Conservation (phyloP, 2,329 filamentous ascomycete species). For the Xylaria sp. region DNA sequence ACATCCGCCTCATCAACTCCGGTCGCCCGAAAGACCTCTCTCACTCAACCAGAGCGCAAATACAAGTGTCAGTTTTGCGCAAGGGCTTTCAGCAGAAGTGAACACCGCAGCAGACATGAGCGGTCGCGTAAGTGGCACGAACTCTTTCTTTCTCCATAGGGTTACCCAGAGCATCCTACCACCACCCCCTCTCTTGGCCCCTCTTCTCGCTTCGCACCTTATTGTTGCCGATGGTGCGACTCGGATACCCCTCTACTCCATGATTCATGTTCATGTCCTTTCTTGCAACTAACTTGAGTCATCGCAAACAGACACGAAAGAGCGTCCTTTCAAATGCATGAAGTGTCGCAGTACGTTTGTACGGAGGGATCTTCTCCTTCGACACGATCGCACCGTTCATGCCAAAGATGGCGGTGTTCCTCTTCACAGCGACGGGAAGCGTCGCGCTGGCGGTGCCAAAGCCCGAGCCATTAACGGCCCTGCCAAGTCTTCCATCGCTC, state of each 20-base stretch:
- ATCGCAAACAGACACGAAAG: constrained; percentile 81
- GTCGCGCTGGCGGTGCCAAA: constrained; percentile 71
- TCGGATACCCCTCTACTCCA: constrained; percentile 30
- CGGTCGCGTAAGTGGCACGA: constrained; percentile 82
- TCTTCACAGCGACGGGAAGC: constrained; percentile 92
- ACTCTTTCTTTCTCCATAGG: constrained; percentile 16
- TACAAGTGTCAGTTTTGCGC: constrained; percentile 99
- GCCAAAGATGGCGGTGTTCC: constrained; percentile 96
- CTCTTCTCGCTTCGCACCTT: constrained; percentile 31
- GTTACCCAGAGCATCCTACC: constrained; percentile 18
- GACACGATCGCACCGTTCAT: constrained; percentile 97
- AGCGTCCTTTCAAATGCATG: constrained; percentile 97
- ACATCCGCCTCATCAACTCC: constrained; percentile 68
- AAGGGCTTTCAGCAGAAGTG: constrained; percentile 94
- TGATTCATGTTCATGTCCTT: constrained; percentile 11
- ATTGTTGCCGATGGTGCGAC: constrained; percentile 26
- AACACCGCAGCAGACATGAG: constrained; percentile 96
- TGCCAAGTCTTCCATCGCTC: constrained; percentile 77
- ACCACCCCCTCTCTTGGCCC: constrained; percentile 30
- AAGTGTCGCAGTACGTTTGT: constrained; percentile 99
- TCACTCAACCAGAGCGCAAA: constrained; percentile 85
- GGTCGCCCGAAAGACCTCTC: constrained; percentile 74
- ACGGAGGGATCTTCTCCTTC: constrained; percentile 90
- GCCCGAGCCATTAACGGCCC: constrained; percentile 66
- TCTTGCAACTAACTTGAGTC: constrained; percentile 37